Conservation (phyloP, 768 basidiomycete species). For the Rhodotorula taiwanensis region DNA sequence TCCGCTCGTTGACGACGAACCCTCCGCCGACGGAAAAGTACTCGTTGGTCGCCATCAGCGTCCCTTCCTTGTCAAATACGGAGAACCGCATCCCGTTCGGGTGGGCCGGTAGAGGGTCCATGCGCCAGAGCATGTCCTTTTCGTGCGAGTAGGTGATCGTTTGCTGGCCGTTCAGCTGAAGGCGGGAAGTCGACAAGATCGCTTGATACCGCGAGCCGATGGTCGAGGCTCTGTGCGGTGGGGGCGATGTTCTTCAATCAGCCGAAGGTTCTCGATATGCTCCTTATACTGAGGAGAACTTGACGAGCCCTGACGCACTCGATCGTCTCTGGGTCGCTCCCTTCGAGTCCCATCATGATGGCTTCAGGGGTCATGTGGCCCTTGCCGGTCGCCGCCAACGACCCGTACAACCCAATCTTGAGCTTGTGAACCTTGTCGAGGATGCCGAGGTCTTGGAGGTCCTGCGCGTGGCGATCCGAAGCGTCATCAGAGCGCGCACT, state of each 20-base stretch:
- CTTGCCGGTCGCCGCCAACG: slow-evolving; percentile 76
- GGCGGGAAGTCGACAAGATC: slow-evolving; percentile 59
- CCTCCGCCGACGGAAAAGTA: slow-evolving; percentile 82
- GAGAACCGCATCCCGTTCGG: slow-evolving; percentile 87
- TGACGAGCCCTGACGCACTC: slow-evolving; percentile 74
- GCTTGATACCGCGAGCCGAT: slow-evolving; percentile 41
- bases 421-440: slow-evolving; percentile 68
- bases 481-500: background rate
- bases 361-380: slow-evolving; percentile 47
- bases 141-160: slow-evolving; percentile 80
- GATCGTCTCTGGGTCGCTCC: slow-evolving; percentile 77
- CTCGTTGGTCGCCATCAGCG: slow-evolving; percentile 85
- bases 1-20: slow-evolving; percentile 91
- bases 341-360: slow-evolving; percentile 37
- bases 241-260: no score
- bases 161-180: slow-evolving; percentile 66
- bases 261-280: background rate
- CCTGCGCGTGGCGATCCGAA: slow-evolving; percentile 42
- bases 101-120: slow-evolving; percentile 71
- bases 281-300: background rate
- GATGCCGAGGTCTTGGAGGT: slow-evolving; percentile 61
- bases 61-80: slow-evolving; percentile 70
- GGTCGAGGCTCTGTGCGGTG: slow-evolving; percentile 15
- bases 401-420: slow-evolving; percentile 88
- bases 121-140: slow-evolving; percentile 82